Conservation (phyloP, 495 filamentous ascomycete species). For the Glarea lozoyensis region DNA sequence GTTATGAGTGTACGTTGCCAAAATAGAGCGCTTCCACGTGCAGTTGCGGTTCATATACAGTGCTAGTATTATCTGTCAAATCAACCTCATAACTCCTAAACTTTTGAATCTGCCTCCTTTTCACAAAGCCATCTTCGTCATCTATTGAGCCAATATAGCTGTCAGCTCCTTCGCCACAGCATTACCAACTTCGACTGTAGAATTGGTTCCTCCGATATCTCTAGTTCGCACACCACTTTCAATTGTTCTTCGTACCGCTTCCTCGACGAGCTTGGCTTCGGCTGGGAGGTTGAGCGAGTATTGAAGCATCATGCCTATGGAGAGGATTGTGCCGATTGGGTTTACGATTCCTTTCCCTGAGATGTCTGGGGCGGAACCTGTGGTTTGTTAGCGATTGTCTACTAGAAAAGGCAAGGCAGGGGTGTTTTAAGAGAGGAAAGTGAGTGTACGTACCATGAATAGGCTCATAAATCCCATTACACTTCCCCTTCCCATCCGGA, state of each 20-base stretch:
- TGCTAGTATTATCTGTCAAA: too few relatives aligned
- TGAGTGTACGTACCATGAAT: conserved; percentile 66
- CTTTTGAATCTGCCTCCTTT: too few relatives aligned
- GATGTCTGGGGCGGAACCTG: conserved; percentile 66
- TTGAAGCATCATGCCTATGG: conserved; percentile 84
- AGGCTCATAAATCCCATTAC: conserved; percentile 92
- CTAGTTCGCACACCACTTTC: conserved; percentile 65
- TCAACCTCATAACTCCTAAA: too few relatives aligned
- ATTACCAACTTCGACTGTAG: conserved; percentile 75
- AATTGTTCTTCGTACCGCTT: conserved; percentile 68
- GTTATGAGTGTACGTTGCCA: too few relatives aligned
- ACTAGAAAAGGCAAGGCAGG: not conserved
- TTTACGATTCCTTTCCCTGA: conserved; percentile 85
- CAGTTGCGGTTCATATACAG: too few relatives aligned
- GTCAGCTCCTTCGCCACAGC: conserved; percentile 65
- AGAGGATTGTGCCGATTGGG: conserved; percentile 74
- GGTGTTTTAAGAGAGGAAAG: conserved; percentile 1
- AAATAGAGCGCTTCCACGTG: too few relatives aligned
- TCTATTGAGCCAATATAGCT: too few relatives aligned
- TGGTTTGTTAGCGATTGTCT: not conserved
- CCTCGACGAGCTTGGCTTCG: conserved; percentile 66
- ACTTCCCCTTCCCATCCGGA: conserved; percentile 65
- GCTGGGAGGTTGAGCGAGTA: conserved; percentile 74
- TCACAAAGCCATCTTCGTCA: too few relatives aligned
- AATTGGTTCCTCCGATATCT: conserved; percentile 68